Percentiles rank a stretch among this genome's conserved stretches.
These are phyloP conservation scores for Ilyonectria robusta DNA, from an alignment of 2,329 filamentous ascomycete genomes.

Conservation along the genomic window DNA sequence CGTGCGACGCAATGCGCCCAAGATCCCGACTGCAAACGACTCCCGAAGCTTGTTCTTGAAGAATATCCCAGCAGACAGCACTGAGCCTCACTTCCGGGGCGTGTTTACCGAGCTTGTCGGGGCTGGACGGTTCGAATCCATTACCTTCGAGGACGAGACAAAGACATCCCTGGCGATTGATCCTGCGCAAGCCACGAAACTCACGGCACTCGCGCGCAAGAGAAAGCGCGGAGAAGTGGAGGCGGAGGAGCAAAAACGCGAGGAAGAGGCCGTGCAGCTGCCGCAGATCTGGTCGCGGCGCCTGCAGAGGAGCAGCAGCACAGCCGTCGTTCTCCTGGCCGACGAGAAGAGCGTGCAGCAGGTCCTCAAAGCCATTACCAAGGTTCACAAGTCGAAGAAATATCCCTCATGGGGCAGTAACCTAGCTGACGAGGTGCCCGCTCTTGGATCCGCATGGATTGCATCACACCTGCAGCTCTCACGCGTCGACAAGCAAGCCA, in stretches of 20 bases:
- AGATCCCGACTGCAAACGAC: slow-evolving; percentile 80
- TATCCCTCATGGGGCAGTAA: slow-evolving; percentile 79
- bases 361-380: slow-evolving; percentile 81
- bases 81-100: slow-evolving; percentile 80
- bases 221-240: slow-evolving; percentile 64
- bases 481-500: slow-evolving; percentile 75
- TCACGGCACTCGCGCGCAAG: slow-evolving; percentile 57
- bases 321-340: slow-evolving; percentile 86
- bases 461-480: slow-evolving; percentile 79
- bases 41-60: slow-evolving; percentile 89
- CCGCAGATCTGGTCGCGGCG: slow-evolving; percentile 81
- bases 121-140: slow-evolving; percentile 82
- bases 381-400: slow-evolving; percentile 71
- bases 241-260: slow-evolving; percentile 66
- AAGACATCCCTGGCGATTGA: slow-evolving; percentile 59
- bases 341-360: slow-evolving; percentile 84
- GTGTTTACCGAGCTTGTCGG: slow-evolving; percentile 83
- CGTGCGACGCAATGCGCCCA: slow-evolving; percentile 85
- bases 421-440: slow-evolving; percentile 67
- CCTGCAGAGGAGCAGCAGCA: slow-evolving; percentile 80
- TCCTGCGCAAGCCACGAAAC: slow-evolving; percentile 63
- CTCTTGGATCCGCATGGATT: slow-evolving; percentile 70
- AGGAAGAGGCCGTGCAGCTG: slow-evolving; percentile 73
- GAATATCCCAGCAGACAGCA: slow-evolving; percentile 89
- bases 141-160: slow-evolving; percentile 79